phyloP scores from a whole-genome alignment of 805 yeast genomes.

The Nakazawaea ernobii region DNA sequence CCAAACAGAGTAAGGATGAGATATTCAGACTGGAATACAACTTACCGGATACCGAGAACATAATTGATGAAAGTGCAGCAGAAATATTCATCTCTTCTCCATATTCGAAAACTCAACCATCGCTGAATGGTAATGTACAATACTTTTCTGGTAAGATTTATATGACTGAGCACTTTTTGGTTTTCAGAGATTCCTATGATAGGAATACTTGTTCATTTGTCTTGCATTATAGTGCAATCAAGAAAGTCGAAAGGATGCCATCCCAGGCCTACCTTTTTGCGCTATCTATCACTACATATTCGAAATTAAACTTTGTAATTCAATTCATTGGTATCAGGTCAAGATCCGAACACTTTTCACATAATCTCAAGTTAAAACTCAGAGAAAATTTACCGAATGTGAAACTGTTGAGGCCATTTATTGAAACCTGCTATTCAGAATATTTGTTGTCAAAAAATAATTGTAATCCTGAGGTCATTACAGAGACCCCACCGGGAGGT shows the following conservation, averaged over 20 bases:
- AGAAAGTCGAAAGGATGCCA: slow-evolving; percentile 83
- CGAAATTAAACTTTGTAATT: slow-evolving; percentile 55
- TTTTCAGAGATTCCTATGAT: slow-evolving; percentile 70
- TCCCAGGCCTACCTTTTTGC: slow-evolving; percentile 74
- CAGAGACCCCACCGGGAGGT: slow-evolving; percentile 71
- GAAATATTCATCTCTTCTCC: slow-evolving; percentile 40
- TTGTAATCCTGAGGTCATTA: slow-evolving; percentile 33
- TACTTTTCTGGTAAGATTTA: slow-evolving; percentile 58
- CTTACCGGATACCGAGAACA: slow-evolving; percentile 65
- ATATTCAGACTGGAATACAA: slow-evolving; percentile 58
- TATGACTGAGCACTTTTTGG: slow-evolving; percentile 68
- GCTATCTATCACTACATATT: slow-evolving; percentile 61
- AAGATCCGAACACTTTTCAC: slow-evolving; percentile 77
- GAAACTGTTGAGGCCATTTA: slow-evolving; percentile 55
- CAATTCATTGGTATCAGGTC: slow-evolving; percentile 77
- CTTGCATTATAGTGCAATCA: slow-evolving; percentile 70
- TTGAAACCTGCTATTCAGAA: slow-evolving; percentile 78
- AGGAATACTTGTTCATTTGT: slow-evolving; percentile 60
- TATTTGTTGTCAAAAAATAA: slow-evolving; percentile 63
- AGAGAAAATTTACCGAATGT: slow-evolving; percentile 60
- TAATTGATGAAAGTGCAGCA: slow-evolving; percentile 62
- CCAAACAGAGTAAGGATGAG: slow-evolving; percentile 61
- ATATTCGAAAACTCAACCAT: slow-evolving; percentile 6
- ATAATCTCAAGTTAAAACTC: slow-evolving; percentile 52
- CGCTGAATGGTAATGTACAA: slow-evolving; percentile 9